These are phyloP conservation scores for Raphidocelis subcapitata DNA, from an alignment of 139 green algal genomes.

Conservation along the genomic window DNA sequence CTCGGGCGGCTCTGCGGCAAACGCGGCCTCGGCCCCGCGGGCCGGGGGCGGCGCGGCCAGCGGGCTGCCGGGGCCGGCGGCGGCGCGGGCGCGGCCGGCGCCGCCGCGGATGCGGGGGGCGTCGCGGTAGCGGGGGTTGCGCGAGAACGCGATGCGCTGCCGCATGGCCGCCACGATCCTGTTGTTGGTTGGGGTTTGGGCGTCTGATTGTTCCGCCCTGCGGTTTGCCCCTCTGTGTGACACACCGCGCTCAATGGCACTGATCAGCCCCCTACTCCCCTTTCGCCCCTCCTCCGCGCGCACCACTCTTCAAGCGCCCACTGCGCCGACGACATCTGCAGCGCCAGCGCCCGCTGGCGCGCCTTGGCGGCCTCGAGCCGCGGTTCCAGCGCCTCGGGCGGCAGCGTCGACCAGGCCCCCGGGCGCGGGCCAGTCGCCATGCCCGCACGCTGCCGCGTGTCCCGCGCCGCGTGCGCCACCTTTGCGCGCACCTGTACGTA, in stretches of 20 bases:
- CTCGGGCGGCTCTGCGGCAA: constrained; percentile 39
- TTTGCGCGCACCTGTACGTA: constrained; percentile 5
- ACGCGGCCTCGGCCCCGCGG: constrained; percentile 23
- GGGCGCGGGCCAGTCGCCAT: not conserved
- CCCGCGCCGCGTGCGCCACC: not conserved
- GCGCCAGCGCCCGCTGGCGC: constrained; percentile 42
- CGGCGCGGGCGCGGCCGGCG: not conserved
- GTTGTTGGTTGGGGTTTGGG: not conserved
- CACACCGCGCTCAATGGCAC: not conserved
- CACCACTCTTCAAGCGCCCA: constrained; percentile 62
- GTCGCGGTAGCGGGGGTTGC: constrained; percentile 60
- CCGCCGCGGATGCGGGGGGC: constrained; percentile 20
- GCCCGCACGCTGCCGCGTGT: not conserved
- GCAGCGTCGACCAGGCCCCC: constrained; percentile 12
- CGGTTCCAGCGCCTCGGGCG: constrained; percentile 33
- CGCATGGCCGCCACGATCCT: constrained; percentile 70
- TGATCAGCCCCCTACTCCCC: not conserved
- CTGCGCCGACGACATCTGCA: constrained; percentile 57
- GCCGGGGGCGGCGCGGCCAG: not conserved
- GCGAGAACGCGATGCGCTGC: constrained; percentile 64
- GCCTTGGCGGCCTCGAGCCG: constrained; percentile 43
- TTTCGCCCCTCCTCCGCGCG: not conserved
- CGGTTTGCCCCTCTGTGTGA: not conserved
- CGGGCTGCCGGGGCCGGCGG: not conserved
- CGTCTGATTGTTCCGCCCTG: not conserved